Conservation (phyloP, 2,329 filamentous ascomycete species). For the Boeremia exigua region DNA sequence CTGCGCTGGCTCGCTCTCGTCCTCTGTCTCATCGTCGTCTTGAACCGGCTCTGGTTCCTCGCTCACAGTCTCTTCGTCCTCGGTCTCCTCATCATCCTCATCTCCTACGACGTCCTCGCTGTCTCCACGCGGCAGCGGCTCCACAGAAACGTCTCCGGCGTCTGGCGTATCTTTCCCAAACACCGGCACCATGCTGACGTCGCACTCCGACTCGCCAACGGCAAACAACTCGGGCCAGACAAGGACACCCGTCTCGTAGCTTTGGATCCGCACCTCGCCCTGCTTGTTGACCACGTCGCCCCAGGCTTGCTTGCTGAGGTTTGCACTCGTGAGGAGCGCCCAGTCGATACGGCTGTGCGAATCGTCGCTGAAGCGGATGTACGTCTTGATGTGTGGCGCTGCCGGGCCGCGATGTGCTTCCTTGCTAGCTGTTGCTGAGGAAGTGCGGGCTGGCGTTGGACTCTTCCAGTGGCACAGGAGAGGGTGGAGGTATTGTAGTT, state of each 20-base stretch:
- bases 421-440: not conserved
- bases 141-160: not conserved
- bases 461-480: constrained; percentile 75
- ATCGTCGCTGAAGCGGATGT: constrained; percentile 67
- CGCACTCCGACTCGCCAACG: constrained; percentile 24
- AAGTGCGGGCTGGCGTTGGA: not conserved
- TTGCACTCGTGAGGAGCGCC: constrained; percentile 90
- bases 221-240: constrained; percentile 72
- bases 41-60: not conserved
- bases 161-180: constrained; percentile 67
- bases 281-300: constrained; percentile 66
- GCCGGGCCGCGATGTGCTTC: constrained; percentile 59
- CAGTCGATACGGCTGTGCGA: constrained; percentile 69
- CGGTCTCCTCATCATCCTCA: not conserved
- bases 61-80: not conserved
- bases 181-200: constrained; percentile 67
- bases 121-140: not conserved
- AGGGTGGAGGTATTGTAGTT: constrained; percentile 74
- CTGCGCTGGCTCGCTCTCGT: not conserved
- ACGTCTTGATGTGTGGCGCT: constrained; percentile 90
- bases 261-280: constrained; percentile 72
- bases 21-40: constrained; percentile 15
- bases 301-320: constrained; percentile 89
- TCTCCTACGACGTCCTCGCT: not conserved
- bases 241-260: constrained; percentile 83